Evolutionary conservation across 176 grass and related monocot genomes (phyloP).

Genomic region (Eleusine indica): DNA sequence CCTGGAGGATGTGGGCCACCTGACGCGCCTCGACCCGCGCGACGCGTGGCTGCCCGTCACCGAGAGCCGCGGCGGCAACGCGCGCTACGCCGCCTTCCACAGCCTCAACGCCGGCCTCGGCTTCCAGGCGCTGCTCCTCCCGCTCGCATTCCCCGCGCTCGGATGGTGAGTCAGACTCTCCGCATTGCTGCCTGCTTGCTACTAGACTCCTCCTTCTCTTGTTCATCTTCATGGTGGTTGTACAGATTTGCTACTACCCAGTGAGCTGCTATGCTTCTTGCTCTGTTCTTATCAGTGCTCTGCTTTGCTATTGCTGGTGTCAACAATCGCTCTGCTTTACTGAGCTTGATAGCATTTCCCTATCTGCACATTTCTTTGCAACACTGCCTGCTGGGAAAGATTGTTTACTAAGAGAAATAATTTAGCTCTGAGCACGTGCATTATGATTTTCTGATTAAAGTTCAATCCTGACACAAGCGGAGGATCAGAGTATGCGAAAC

Average conservation of each 20-base stretch:
- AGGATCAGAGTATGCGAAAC: not conserved
- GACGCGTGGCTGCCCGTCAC: constrained; percentile 98
- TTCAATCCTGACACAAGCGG: not conserved
- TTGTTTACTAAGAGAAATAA: too few relatives aligned
- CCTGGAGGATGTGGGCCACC: constrained; percentile 98
- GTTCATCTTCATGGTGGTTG: too few relatives aligned
- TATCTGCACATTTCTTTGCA: too few relatives aligned
- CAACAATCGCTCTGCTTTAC: too few relatives aligned
- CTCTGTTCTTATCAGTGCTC: not conserved
- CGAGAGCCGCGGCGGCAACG: constrained; percentile 91
- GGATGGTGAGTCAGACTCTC: constrained; percentile 56
- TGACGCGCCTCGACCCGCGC: constrained; percentile 87
- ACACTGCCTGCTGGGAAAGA: too few relatives aligned
- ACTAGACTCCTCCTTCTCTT: too few relatives aligned
- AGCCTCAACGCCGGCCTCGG: constrained; percentile 91
- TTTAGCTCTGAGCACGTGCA: not conserved
- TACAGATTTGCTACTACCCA: too few relatives aligned
- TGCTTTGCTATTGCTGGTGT: too few relatives aligned
- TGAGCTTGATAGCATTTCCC: too few relatives aligned
- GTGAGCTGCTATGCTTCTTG: not conserved
- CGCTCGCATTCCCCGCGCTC: constrained; percentile 75
- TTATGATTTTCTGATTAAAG: not conserved
- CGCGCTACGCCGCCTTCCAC: constrained; percentile 90
- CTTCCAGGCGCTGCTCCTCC: constrained; percentile 95
- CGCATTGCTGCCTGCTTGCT: not conserved